These are phyloP conservation scores for Leccinum variicolor DNA, from an alignment of 768 basidiomycete species.

Conservation along the genomic window DNA sequence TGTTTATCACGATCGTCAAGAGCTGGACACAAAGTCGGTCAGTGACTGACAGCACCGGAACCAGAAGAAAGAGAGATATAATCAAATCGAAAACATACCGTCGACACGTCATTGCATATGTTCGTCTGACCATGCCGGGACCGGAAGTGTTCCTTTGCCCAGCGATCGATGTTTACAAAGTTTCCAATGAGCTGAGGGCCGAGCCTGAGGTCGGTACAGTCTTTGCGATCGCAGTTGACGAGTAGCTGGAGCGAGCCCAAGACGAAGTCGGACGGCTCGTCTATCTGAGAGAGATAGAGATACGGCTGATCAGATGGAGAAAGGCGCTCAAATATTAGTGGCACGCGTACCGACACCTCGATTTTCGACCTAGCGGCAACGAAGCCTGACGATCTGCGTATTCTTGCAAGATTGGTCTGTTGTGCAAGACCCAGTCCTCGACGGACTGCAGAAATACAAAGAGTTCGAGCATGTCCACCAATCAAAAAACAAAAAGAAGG, in stretches of 20 bases:
- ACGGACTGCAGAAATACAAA: conserved; percentile 8
- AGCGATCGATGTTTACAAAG: conserved; percentile 26
- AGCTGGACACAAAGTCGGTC: conserved; percentile 13
- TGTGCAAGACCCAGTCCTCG: conserved; percentile 23
- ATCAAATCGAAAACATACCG: conserved; percentile 13
- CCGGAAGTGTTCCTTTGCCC: conserved; percentile 29
- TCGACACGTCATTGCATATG: conserved; percentile 16
- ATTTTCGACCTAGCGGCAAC: conserved; percentile 24
- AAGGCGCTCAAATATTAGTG: background rate
- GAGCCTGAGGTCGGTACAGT: conserved; percentile 10
- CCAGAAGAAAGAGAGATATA: background rate
- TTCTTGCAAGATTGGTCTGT: conserved; percentile 20
- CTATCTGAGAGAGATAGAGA: conserved; percentile 12
- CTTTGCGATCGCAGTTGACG: conserved; percentile 22
- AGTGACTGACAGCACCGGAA: background rate
- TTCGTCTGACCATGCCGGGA: conserved; percentile 11
- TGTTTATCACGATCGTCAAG: conserved; percentile 28
- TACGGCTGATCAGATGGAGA: conserved; percentile 2
- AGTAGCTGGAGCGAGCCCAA: conserved; percentile 28
- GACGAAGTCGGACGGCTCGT: conserved; percentile 25
- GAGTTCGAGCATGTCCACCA: background rate
- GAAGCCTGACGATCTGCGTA: conserved; percentile 27
- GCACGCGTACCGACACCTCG: conserved; percentile 20
- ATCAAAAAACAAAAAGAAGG: background rate
- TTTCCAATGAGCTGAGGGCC: conserved; percentile 31